Evolutionary conservation across 202 grass and related monocot species (phyloP), one percentile per base, ranked within the genome.

Genomic region (Saccharum hybrid): DNA sequence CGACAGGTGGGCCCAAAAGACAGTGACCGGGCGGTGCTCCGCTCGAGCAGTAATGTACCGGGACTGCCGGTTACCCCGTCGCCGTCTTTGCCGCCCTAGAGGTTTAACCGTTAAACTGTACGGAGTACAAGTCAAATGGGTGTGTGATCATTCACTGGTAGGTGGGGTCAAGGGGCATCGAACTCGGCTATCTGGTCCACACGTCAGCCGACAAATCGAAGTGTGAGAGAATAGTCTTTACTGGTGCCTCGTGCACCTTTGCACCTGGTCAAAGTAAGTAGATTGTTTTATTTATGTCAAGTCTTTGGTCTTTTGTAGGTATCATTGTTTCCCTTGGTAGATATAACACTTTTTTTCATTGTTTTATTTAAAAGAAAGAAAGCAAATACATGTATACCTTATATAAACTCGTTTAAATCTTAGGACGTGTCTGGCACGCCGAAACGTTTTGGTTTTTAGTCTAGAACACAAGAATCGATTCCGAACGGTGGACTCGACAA

Each of bases 1-100:
- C 71, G 82, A 72, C 88, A 81, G 7, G 78, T 77, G 75, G 88
- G 6, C 79, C 87, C 45, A n/a, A 0, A 0, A 22, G 63, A 28
- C 34, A 77, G 75, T 15, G 68, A 81, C 7, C 7, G 38, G 82
- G 45, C 61, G 68, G 70, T 78, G 70, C 77, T 57, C 19, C 34
- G 84, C 48, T 80, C 80, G 81, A 81, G 78, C 13, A 26, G 5
- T 59, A 28, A 23, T 13, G 22, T 13, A 28, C 23, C 60, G 60
- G 56, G n/a, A 22, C n/a, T n/a, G 13, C 48, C n/a, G 42, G 23
- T 11, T 46, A 48, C 36, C 46, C 8, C 28, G 78, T 73, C 43
- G 46, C 74, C 16, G 74, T 63, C 52, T 22, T 54, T 64, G 71
- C 76, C 87, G 63, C 45, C 66, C 87, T 66, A 39, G 38, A 66